These are phyloP conservation scores for Nakazawaea ernobii DNA, from an alignment of 805 yeast species.

Conservation along the genomic window DNA sequence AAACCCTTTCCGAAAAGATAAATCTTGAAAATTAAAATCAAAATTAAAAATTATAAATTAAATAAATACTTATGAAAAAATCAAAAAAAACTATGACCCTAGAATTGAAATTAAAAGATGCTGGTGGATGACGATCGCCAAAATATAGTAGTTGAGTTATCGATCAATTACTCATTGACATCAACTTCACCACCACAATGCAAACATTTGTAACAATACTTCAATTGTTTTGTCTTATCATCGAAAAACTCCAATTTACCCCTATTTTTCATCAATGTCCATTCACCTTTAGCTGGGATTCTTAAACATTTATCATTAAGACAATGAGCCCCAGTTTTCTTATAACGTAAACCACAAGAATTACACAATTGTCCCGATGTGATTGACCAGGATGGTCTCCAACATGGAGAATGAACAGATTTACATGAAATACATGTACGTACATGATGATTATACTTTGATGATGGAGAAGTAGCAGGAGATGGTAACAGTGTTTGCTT, in stretches of 20 bases:
- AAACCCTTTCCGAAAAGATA: too few species aligned
- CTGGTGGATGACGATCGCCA: background rate
- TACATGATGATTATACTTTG: slow-evolving; percentile 15
- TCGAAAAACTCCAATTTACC: slow-evolving; percentile 37
- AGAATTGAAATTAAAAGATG: background rate
- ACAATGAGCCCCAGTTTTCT: slow-evolving; percentile 92
- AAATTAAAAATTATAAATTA: too few species aligned
- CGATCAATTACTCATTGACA: slow-evolving; percentile 21
- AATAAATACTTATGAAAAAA: too few species aligned
- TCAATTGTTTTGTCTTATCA: slow-evolving; percentile 16
- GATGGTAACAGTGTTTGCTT: slow-evolving; percentile 3
- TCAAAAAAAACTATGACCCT: too few species aligned
- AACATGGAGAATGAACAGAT: slow-evolving; percentile 88
- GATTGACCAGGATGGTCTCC: slow-evolving; percentile 97
- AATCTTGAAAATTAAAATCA: too few species aligned
- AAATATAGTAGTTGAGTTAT: background rate
- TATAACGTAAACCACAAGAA: slow-evolving; percentile 91
- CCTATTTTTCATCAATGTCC: slow-evolving; percentile 78
- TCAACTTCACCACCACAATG: slow-evolving; percentile 56
- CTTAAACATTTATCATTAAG: slow-evolving; percentile 67
- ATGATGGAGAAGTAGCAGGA: slow-evolving; percentile 8
- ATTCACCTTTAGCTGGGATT: slow-evolving; percentile 95
- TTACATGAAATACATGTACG: slow-evolving; percentile 88
- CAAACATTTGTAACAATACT: slow-evolving; percentile 41
- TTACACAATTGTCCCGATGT: slow-evolving; percentile 94